Base-by-base conservation (phyloP, 2,329 filamentous ascomycete species). In the Diplodia corticola region DNA sequence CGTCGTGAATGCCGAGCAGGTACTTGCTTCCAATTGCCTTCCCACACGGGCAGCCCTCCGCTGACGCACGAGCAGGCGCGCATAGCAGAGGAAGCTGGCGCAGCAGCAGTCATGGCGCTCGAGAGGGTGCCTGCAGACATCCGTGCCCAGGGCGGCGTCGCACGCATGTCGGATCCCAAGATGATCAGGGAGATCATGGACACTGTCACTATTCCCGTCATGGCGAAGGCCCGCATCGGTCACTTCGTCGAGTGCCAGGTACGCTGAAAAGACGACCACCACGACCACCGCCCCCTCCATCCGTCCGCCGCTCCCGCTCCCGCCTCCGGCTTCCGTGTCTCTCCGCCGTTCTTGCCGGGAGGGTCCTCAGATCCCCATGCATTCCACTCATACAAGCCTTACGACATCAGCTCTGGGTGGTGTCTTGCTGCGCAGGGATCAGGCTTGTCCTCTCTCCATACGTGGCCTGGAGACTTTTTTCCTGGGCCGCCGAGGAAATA, bases 81-180 rank as follows among this genome's bases (percentile, higher is more conserved):
- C 81, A 97, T 99, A 78, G 95, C 95, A 77, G 95, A 99, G 81
- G 93, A 98, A 79, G 93, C 95, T 68, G 95, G 95, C 69, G 95
- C 95, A 69, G 91, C 89, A 72, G 95, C 95, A 76, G 95, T 99
- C 83, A 99, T 99, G 95, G 95, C 95, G 46, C 89, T 99, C 69
- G 95, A 98, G 86, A 91, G 95, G 70, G 95, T 98, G 59, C 95
- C 95, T 61, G 94, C 95, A 73, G 95, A 99, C 80, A 99, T 99
- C 79, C 89, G 95, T 73, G 89, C 85, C 68, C 86, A 97, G 78
- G 95, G 95, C 72, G 95, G 95, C 76, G 95, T 99, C 24, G 93
- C 93, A 13, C 91, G 95, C 80, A 99, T 99, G 95, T 95, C 91
- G 2, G 94, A 98, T 82, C 95, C 95, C 1, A 83, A 86, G 73